A percentile compares a stretch with the other conserved stretches of the same genome.
Conservation (phyloP, 2,329 filamentous ascomycete species). For the Stagonosporopsis vannaccii region DNA sequence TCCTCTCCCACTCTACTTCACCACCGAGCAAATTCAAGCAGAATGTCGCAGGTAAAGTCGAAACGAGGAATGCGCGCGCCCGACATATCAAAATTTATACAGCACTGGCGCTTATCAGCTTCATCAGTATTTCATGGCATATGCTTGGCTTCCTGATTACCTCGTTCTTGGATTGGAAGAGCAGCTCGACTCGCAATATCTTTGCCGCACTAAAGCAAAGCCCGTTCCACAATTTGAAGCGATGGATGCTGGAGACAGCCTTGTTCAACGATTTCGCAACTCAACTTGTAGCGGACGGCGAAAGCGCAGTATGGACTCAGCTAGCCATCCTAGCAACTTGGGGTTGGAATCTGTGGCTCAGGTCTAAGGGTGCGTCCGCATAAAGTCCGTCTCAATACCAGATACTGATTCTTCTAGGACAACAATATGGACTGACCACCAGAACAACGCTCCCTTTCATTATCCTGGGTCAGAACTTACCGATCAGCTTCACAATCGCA, state of each 20-base stretch:
- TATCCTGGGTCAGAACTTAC: conserved; percentile 40
- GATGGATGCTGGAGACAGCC: conserved; percentile 39
- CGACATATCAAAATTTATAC: conserved; percentile 40
- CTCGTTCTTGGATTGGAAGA: conserved; percentile 35
- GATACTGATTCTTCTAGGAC: conserved; percentile 16
- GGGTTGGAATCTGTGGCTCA: conserved; percentile 43
- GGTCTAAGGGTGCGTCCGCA: conserved; percentile 29
- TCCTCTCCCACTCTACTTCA: neutral
- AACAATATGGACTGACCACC: conserved; percentile 17
- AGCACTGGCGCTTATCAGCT: conserved; percentile 36
- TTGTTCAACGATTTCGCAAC: conserved; percentile 40
- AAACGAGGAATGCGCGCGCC: conserved; percentile 25
- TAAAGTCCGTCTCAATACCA: neutral
- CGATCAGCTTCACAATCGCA: conserved; percentile 35
- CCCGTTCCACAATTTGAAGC: conserved; percentile 16
- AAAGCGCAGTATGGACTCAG: conserved; percentile 38
- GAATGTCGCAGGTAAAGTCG: conserved; percentile 11
- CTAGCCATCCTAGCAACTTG: conserved; percentile 35
- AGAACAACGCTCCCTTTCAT: conserved; percentile 31
- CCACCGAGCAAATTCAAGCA: conserved; percentile 4
- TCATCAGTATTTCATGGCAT: conserved; percentile 38
- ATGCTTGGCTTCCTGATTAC: conserved; percentile 43
- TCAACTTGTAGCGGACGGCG: conserved; percentile 35
- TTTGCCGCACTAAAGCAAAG: conserved; percentile 2
- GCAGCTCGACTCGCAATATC: neutral